Base-by-base conservation (phyloP, 805 yeast species). In the Candida takata region DNA sequence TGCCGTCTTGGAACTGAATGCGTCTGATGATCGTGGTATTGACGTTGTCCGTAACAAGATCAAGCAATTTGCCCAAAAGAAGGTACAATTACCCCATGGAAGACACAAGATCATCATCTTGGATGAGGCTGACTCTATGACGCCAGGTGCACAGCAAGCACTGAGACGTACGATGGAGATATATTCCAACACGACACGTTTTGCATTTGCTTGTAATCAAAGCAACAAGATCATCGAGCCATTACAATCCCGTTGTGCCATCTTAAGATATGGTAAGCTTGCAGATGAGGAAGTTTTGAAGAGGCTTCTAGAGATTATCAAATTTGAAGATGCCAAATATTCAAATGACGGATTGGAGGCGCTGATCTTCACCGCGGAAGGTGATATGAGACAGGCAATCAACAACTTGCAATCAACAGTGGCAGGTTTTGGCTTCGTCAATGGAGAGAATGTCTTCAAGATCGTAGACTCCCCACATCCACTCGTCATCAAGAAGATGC, bases 401-500 rank as follows among this genome's bases (percentile, higher is more conserved):
- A 92, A 92, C 55, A 92, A 92, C 59, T 58, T 92, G 40, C 98
- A 92, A 56, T 80, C 95, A 52, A 87, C 97, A 0, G 90, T 80
- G 23, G 86, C 96, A 1, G 98, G 98, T 3, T 88, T 88, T 61
- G 88, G 83, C 4, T 70, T 84, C 37, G 96, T 92, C n/a, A 84
- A 77, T 52, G 86, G 86, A 31, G 86, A 84, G 27, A 90, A 88
- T 51, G 98, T 92, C 13, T 92, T 87, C 69, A 85, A 83, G 55
- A 84, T 92, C 40, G 97, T 92, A 3, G 98, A 92, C 57, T 82
- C 87, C 36, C 98, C 98, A 3, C 97, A 92, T 61, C 98, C 98
- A 0, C 59, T 87, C 33, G 77, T 84, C 5, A 80, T 92, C 26
- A 76, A 76, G 47, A 77, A 77, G 48, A 79, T 83, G 78, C 61